Evolutionary conservation across 2,329 filamentous ascomycete species (phyloP).

Genomic region (Tolypocladium amazonense): DNA sequence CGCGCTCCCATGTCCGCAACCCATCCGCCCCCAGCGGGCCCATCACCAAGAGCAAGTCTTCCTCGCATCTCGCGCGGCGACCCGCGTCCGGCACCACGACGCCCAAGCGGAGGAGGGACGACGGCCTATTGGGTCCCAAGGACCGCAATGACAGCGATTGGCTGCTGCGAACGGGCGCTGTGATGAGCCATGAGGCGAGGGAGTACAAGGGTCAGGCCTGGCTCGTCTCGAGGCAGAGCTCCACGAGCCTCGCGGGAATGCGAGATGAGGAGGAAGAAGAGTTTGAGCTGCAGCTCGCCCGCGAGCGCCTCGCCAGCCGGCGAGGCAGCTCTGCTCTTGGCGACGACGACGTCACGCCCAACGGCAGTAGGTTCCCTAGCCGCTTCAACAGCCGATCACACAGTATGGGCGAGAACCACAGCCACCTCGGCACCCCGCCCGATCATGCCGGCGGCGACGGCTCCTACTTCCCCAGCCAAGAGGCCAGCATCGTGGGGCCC

Average conservation of each 20-base stretch:
- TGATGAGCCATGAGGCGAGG: conserved; percentile 50
- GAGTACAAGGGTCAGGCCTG: conserved; percentile 61
- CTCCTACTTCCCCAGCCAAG: conserved; percentile 30
- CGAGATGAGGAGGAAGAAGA: conserved; percentile 41
- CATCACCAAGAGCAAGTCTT: conserved; percentile 53
- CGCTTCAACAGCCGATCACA: conserved; percentile 33
- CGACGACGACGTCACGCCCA: conserved; percentile 25
- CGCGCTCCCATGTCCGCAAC: conserved; percentile 32
- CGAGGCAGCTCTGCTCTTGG: conserved; percentile 30
- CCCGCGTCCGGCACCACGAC: conserved; percentile 21
- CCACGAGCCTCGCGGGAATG: conserved; percentile 47
- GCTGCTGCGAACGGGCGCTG: conserved; percentile 51
- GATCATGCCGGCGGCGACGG: conserved; percentile 24
- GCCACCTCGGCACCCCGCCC: conserved; percentile 32
- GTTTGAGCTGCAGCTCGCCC: conserved; percentile 39
- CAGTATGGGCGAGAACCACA: conserved; percentile 22
- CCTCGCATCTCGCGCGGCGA: conserved; percentile 36
- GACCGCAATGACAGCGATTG: conserved; percentile 49
- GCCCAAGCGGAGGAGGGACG: conserved; percentile 22
- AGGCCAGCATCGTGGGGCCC: conserved; percentile 37
- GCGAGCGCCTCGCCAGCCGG: conserved; percentile 37
- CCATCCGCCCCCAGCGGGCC: conserved; percentile 22
- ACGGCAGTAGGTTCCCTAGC: conserved; percentile 37
- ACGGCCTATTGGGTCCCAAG: conserved; percentile 14
- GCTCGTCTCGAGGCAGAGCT: conserved; percentile 55